Conservation (phyloP, 2,329 filamentous ascomycete genomes). For the Nemania sp. region DNA sequence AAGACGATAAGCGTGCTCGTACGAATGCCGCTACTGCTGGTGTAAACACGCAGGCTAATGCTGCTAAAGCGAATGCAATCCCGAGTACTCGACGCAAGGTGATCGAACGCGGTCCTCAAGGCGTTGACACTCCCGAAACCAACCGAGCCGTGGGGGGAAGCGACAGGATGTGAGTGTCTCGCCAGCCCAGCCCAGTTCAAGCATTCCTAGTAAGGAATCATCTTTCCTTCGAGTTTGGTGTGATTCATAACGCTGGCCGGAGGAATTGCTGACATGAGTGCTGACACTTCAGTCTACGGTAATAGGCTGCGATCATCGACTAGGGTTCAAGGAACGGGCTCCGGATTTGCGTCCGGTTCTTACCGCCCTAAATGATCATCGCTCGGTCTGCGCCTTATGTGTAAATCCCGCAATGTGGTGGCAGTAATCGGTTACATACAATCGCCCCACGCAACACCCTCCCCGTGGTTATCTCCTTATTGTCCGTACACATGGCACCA, state of each 20-base stretch:
- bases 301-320: slow-evolving; percentile 85
- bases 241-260: slow-evolving; percentile 75
- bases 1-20: slow-evolving; percentile 76
- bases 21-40: slow-evolving; percentile 67
- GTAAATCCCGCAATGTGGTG: slow-evolving; percentile 32
- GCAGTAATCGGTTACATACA: slow-evolving; percentile 27
- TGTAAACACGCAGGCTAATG: slow-evolving; percentile 60
- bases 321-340: slow-evolving; percentile 58
- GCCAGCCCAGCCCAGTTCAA: slow-evolving; percentile 54
- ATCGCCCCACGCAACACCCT: slow-evolving; percentile 28
- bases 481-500: slow-evolving; percentile 29
- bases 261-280: slow-evolving; percentile 78
- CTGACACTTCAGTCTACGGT: slow-evolving; percentile 81
- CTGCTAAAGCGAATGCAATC: slow-evolving; percentile 72
- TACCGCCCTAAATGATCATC: slow-evolving; percentile 50
- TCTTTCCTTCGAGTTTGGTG: slow-evolving; percentile 83
- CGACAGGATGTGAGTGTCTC: slow-evolving; percentile 94
- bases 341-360: slow-evolving; percentile 47
- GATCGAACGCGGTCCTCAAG: slow-evolving; percentile 67
- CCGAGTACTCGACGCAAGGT: slow-evolving; percentile 83
- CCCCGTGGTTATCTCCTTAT: slow-evolving; percentile 31
- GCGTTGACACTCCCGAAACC: slow-evolving; percentile 70
- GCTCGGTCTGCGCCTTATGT: slow-evolving; percentile 30
- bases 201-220: slow-evolving; percentile 86
- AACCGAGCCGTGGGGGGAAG: slow-evolving; percentile 77